A percentile compares a stretch with the other conserved stretches of the same genome.
These are phyloP conservation scores for Diaporthe ilicicola DNA, from an alignment of 2,329 filamentous ascomycete genomes.

Conservation along the genomic window DNA sequence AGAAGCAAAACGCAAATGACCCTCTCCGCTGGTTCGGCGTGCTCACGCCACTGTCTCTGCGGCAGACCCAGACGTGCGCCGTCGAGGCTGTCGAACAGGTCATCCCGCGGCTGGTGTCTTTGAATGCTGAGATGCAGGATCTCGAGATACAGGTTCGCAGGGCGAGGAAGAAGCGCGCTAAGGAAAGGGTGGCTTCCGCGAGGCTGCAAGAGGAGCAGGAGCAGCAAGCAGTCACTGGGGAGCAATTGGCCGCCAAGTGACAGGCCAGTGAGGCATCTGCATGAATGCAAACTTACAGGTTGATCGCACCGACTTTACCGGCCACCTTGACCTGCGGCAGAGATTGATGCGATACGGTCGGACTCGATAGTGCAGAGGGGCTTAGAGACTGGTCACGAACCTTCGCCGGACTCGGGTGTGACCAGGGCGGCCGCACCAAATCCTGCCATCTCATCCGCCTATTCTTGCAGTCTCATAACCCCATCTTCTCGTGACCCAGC, in stretches of 20 bases:
- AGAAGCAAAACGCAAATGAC: slow-evolving; percentile 48
- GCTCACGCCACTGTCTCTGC: slow-evolving; percentile 60
- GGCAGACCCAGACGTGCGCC: slow-evolving; percentile 68
- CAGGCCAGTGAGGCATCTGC: background rate
- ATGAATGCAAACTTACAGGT: background rate
- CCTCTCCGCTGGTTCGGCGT: slow-evolving; percentile 68
- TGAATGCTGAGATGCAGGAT: slow-evolving; percentile 68
- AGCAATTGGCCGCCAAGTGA: slow-evolving; percentile 24
- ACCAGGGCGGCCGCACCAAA: background rate
- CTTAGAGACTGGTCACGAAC: background rate
- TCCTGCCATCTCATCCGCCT: slow-evolving; percentile 3
- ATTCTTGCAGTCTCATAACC: background rate
- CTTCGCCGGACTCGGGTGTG: slow-evolving; percentile 10
- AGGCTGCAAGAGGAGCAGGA: slow-evolving; percentile 39
- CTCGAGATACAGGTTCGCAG: slow-evolving; percentile 75
- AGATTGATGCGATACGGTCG: slow-evolving; percentile 14
- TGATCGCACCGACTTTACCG: background rate
- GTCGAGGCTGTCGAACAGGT: slow-evolving; percentile 63
- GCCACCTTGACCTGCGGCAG: background rate
- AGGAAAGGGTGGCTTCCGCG: slow-evolving; percentile 49
- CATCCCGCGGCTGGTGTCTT: slow-evolving; percentile 63
- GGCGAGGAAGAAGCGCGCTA: slow-evolving; percentile 63
- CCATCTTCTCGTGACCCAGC: background rate
- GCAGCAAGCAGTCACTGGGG: background rate
- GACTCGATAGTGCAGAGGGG: slow-evolving; percentile 1